These are phyloP conservation scores for Hylodesmum podocarpum DNA, from an alignment of 306 rosid genomes.

Conservation along the genomic window DNA sequence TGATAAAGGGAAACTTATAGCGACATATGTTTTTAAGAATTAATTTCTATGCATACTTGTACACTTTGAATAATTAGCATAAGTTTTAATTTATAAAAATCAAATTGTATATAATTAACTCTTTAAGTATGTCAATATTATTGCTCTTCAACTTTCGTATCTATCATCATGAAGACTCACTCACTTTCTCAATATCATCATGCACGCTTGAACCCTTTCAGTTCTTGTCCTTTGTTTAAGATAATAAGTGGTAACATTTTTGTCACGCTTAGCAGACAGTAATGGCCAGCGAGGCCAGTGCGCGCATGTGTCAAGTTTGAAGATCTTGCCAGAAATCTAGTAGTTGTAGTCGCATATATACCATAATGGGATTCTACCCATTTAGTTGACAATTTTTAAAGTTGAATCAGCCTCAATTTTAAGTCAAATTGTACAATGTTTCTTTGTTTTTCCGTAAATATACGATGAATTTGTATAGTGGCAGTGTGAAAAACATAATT, in stretches of 20 bases:
- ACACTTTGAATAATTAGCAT: background rate
- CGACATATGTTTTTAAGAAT: background rate
- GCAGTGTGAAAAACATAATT: background rate
- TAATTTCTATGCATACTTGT: background rate
- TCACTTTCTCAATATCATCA: constrained; percentile 26
- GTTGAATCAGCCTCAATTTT: constrained; percentile 19
- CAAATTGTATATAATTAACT: background rate
- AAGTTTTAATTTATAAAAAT: background rate
- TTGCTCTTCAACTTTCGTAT: background rate
- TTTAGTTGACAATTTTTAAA: constrained; percentile 40
- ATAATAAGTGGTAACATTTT: constrained; percentile 17
- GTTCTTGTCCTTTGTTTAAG: background rate
- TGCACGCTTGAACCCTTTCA: background rate
- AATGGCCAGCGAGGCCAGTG: constrained; percentile 29
- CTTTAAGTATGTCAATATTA: background rate
- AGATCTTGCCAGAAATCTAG: constrained; percentile 6
- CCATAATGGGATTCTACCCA: constrained; percentile 44
- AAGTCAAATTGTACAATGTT: constrained; percentile 36
- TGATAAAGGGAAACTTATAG: background rate
- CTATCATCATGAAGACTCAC: constrained; percentile 5
- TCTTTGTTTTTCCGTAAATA: background rate
- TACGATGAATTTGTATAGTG: constrained; percentile 15
- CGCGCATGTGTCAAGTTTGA: constrained; percentile 27
- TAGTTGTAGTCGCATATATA: background rate
- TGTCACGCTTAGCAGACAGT: constrained; percentile 23